These are phyloP conservation scores for Talaromyces albobiverticillius DNA, from an alignment of 2,329 filamentous ascomycete species.

Conservation along the genomic window DNA sequence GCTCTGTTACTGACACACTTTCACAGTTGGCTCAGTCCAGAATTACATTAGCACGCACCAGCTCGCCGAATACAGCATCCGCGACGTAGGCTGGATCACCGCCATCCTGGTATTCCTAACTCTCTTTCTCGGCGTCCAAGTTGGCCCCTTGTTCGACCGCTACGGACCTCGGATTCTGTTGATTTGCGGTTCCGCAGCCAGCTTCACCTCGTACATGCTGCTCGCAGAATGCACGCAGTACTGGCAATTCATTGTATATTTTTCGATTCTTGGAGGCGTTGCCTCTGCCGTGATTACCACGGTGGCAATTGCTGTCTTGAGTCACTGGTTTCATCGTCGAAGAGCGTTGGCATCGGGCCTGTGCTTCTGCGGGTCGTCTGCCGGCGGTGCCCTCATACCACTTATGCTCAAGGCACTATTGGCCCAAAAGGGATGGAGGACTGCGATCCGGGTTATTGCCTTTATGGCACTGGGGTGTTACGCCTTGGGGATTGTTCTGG, in stretches of 20 bases:
- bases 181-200: conserved; percentile 35
- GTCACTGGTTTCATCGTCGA: conserved; percentile 40
- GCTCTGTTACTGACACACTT: background rate
- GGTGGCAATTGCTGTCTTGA: conserved; percentile 35
- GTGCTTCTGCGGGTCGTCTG: conserved; percentile 39
- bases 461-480: conserved; percentile 37
- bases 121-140: conserved; percentile 46
- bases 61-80: conserved; percentile 39
- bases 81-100: conserved; percentile 52
- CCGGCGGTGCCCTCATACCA: conserved; percentile 37
- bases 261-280: conserved; percentile 34
- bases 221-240: conserved; percentile 48
- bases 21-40: conserved; percentile 47
- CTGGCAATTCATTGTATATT: conserved; percentile 49
- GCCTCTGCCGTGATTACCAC: conserved; percentile 36
- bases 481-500: conserved; percentile 27
- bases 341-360: conserved; percentile 38
- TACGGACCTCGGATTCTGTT: conserved; percentile 45
- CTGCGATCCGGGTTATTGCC: conserved; percentile 35
- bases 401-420: conserved; percentile 32
- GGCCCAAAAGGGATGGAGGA: conserved; percentile 32
- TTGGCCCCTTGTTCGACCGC: conserved; percentile 49
- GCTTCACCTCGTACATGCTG: conserved; percentile 43
- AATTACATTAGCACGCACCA: conserved; percentile 47
- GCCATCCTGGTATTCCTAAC: conserved; percentile 47